phyloP scores from a whole-genome alignment of 257 asterid species.

The Catharanthus roseus region DNA sequence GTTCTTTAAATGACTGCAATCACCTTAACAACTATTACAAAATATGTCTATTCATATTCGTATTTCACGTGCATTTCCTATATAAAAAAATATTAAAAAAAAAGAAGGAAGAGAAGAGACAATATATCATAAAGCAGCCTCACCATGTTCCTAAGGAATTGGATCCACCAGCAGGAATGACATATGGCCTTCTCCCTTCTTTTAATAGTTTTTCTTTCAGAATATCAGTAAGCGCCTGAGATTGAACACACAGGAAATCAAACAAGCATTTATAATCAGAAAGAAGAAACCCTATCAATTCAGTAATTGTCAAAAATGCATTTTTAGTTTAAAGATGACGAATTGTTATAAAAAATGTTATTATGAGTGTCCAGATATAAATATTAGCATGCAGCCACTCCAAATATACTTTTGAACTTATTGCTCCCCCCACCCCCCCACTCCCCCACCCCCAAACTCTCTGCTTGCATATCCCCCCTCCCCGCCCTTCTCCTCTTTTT shows the following conservation, averaged over 20 bases:
- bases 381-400: neutral
- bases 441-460: neutral
- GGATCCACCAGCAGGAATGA: slow-evolving; percentile 97
- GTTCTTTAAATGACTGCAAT: neutral
- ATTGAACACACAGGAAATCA: slow-evolving; percentile 16
- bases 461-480: neutral
- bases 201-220: slow-evolving; percentile 69
- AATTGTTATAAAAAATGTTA: too few relatives aligned
- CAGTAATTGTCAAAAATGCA: neutral
- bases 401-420: neutral
- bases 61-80: neutral
- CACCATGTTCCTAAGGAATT: slow-evolving; percentile 96
- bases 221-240: slow-evolving; percentile 70
- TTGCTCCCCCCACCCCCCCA: too few relatives aligned
- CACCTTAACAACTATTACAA: neutral
- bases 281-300: neutral
- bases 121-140: slow-evolving; percentile 18
- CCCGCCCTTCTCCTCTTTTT: too few relatives aligned
- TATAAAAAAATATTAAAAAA: neutral
- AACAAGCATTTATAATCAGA: neutral
- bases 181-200: slow-evolving; percentile 92
- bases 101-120: slow-evolving; percentile 6
- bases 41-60: neutral
- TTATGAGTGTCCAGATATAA: neutral
- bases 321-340: too few relatives aligned